Evolutionary conservation across 2,329 filamentous ascomycete genomes (phyloP).

Genomic region (Penicillium sp.): DNA sequence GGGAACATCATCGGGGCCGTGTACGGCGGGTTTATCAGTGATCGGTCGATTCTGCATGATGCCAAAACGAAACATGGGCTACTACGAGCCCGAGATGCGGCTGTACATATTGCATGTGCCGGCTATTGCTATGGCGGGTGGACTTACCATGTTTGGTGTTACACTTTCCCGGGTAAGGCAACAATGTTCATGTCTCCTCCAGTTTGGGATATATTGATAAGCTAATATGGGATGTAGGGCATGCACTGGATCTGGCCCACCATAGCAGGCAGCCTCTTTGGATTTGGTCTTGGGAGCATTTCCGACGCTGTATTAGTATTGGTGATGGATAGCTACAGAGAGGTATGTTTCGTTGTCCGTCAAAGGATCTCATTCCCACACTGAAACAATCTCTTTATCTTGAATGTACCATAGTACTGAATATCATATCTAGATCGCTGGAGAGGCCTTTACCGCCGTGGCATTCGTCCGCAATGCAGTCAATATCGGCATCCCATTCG

Average conservation of each 20-base stretch:
- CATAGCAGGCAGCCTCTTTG: conserved; percentile 39
- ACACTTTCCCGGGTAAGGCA: conserved; percentile 37
- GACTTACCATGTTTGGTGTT: conserved; percentile 45
- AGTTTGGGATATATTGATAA: neutral
- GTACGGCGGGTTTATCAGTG: conserved; percentile 43
- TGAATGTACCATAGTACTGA: neutral
- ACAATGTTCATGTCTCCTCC: neutral
- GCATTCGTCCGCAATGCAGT: conserved; percentile 35
- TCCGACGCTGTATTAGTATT: conserved; percentile 30
- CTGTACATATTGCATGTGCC: conserved; percentile 39
- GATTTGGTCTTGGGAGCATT: conserved; percentile 42
- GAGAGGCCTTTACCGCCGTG: conserved; percentile 31
- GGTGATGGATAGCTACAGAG: conserved; percentile 34
- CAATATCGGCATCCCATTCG: conserved; percentile 35
- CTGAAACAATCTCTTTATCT: neutral
- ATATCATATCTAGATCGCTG: conserved; percentile 17
- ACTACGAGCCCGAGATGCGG: conserved; percentile 53
- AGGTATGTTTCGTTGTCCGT: conserved; percentile 23
- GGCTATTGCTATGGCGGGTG: conserved; percentile 43
- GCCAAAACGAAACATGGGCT: conserved; percentile 47
- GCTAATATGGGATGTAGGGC: conserved; percentile 28
- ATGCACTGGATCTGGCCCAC: conserved; percentile 48
- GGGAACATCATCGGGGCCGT: conserved; percentile 43
- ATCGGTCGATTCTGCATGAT: conserved; percentile 43
- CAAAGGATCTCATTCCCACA: neutral